Evolutionary conservation across 352 stramenopile species (phyloP).

Genomic region (Phytophthora constricta): DNA sequence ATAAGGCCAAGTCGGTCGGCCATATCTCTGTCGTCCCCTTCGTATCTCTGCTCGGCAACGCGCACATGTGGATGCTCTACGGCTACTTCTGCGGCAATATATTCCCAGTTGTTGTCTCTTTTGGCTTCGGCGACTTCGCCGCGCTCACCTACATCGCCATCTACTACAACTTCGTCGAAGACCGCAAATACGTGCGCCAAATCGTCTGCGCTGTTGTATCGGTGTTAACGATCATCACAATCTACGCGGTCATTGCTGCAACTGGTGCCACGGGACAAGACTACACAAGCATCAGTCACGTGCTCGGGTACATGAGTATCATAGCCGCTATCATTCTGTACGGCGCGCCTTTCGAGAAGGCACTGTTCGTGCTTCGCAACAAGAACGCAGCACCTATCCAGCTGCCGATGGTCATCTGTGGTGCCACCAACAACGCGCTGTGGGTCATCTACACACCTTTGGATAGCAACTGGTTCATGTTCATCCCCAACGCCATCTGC

Average conservation of each 20-base stretch:
- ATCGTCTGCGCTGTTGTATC: constrained; percentile 30
- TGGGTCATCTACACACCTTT: constrained; percentile 58
- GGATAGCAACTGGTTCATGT: constrained; percentile 58
- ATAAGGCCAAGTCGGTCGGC: constrained; percentile 43
- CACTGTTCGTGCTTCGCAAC: constrained; percentile 48
- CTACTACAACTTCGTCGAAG: constrained; percentile 56
- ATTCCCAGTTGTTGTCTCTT: constrained; percentile 61
- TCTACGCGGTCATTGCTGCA: constrained; percentile 53
- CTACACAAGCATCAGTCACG: constrained; percentile 30
- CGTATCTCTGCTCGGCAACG: constrained; percentile 48
- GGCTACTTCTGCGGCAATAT: constrained; percentile 53
- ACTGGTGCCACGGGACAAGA: constrained; percentile 40
- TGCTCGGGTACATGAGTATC: constrained; percentile 48
- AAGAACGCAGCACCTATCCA: constrained; percentile 54
- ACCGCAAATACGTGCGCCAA: constrained; percentile 46
- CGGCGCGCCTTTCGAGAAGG: constrained; percentile 45
- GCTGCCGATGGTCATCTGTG: constrained; percentile 54
- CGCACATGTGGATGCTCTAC: constrained; percentile 55
- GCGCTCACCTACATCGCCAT: constrained; percentile 52
- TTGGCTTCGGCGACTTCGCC: constrained; percentile 48
- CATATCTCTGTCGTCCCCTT: constrained; percentile 48
- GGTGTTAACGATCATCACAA: constrained; percentile 34
- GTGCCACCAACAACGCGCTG: constrained; percentile 47
- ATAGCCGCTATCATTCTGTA: constrained; percentile 45
- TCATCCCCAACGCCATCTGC: constrained; percentile 52